phyloP scores from a whole-genome alignment of 208 protist species.

The Tritrichomonas musculus region DNA sequence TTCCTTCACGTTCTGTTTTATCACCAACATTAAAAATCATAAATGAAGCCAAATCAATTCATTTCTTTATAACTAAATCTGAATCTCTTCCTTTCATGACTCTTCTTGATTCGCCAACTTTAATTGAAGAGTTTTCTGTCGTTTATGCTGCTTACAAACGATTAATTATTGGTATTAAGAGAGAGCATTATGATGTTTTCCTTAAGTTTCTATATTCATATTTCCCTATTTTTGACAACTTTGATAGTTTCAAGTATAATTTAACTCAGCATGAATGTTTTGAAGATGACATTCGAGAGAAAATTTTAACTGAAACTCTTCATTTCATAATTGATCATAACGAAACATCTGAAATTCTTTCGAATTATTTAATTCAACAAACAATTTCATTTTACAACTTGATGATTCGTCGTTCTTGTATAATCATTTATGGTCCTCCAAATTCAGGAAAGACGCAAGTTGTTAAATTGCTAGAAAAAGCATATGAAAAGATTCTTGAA shows the following conservation, averaged over 20 bases:
- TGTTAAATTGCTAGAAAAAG: background rate
- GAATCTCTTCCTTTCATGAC: background rate
- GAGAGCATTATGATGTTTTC: background rate
- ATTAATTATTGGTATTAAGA: background rate
- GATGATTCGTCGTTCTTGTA: background rate
- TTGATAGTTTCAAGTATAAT: background rate
- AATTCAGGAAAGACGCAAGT: background rate
- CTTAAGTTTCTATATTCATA: background rate
- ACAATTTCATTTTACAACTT: background rate
- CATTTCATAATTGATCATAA: background rate
- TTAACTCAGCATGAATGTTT: background rate
- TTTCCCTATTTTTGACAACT: background rate
- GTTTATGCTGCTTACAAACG: background rate
- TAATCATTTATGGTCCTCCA: slow-evolving; percentile 5
- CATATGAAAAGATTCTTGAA: background rate
- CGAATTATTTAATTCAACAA: background rate
- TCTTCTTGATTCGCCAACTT: background rate
- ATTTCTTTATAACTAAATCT: background rate
- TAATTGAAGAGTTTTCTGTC: background rate
- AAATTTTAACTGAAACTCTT: background rate
- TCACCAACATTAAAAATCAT: no score
- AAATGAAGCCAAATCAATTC: no score
- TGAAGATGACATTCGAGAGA: background rate
- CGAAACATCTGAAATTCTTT: background rate
- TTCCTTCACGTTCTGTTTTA: no score